A percentile compares a stretch with the other conserved stretches of the same genome.
Conservation (phyloP, 2,329 filamentous ascomycete species). For the Zymoseptoria brevis region DNA sequence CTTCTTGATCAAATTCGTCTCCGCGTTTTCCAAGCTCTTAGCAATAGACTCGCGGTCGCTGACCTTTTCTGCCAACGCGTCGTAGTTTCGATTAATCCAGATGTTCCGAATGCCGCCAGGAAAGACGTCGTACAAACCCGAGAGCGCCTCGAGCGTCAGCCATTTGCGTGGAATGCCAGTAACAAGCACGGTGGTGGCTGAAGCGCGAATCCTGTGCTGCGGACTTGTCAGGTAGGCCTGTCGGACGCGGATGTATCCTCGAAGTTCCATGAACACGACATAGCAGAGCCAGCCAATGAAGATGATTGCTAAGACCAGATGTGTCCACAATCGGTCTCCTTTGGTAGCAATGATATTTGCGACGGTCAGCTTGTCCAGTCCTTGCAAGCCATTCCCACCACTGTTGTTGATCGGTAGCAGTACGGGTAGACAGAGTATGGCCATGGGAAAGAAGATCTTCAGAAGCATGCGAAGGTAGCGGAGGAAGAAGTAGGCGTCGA, state of each 20-base stretch:
- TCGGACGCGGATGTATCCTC: slow-evolving; percentile 82
- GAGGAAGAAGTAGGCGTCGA: slow-evolving; percentile 96
- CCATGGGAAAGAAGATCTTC: slow-evolving; percentile 83
- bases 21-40: slow-evolving; percentile 63
- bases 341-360: slow-evolving; percentile 69
- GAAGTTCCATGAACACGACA: slow-evolving; percentile 77
- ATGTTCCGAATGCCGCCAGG: slow-evolving; percentile 91
- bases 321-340: slow-evolving; percentile 65
- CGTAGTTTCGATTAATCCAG: slow-evolving; percentile 90
- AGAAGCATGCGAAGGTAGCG: slow-evolving; percentile 80
- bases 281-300: slow-evolving; percentile 79
- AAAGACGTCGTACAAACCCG: slow-evolving; percentile 86
- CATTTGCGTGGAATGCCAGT: slow-evolving; percentile 85
- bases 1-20: slow-evolving; percentile 73
- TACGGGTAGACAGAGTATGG: slow-evolving; percentile 70
- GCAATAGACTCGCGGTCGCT: slow-evolving; percentile 65
- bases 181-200: slow-evolving; percentile 90
- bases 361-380: slow-evolving; percentile 78
- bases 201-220: slow-evolving; percentile 85
- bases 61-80: slow-evolving; percentile 76
- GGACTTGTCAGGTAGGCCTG: slow-evolving; percentile 93
- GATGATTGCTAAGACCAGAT: slow-evolving; percentile 68
- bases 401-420: slow-evolving; percentile 79
- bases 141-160: slow-evolving; percentile 74
- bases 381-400: slow-evolving; percentile 49